Evolutionary conservation across 257 asterid genomes (phyloP).

Genomic region (Salvia miltiorrhiza): DNA sequence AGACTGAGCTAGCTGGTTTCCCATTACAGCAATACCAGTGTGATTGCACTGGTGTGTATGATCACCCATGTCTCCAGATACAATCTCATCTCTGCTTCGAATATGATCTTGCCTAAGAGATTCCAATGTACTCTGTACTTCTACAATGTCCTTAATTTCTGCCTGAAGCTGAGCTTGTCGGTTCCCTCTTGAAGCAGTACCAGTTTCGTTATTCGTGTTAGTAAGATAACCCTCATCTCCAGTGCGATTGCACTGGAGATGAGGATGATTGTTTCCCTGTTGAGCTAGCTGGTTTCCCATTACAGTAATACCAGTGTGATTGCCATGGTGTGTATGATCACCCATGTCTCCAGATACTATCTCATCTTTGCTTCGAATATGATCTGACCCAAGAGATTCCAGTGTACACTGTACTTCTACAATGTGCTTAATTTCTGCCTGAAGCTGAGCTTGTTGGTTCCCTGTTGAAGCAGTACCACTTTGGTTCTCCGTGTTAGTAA

Average conservation of each 20-base stretch:
- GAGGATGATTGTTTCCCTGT: no score
- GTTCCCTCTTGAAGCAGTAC: constrained; percentile 1
- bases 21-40: constrained; percentile 10
- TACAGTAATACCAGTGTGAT: constrained; percentile 7
- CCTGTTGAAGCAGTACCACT: constrained; percentile 5
- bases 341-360: constrained; percentile 21
- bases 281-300: no score
- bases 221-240: constrained; percentile 10
- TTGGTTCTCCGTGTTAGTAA: constrained; percentile 7
- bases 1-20: constrained; percentile 16
- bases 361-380: constrained; percentile 11
- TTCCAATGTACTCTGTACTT: not conserved
- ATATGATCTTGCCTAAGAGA: not conserved
- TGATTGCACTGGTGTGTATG: constrained; percentile 15
- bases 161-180: constrained; percentile 26
- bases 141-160: not conserved
- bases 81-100: constrained; percentile 20
- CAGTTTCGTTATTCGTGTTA: constrained; percentile 13
- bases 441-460: constrained; percentile 25
- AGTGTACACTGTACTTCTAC: not conserved
- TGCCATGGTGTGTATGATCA: constrained; percentile 5
- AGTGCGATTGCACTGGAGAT: no score
- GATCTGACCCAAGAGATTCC: constrained; percentile 7
- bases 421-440: not conserved
- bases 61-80: constrained; percentile 16